phyloP scores from a whole-genome alignment of 2,329 filamentous ascomycete species.

The Ceratocystis cacaofunesta region DNA sequence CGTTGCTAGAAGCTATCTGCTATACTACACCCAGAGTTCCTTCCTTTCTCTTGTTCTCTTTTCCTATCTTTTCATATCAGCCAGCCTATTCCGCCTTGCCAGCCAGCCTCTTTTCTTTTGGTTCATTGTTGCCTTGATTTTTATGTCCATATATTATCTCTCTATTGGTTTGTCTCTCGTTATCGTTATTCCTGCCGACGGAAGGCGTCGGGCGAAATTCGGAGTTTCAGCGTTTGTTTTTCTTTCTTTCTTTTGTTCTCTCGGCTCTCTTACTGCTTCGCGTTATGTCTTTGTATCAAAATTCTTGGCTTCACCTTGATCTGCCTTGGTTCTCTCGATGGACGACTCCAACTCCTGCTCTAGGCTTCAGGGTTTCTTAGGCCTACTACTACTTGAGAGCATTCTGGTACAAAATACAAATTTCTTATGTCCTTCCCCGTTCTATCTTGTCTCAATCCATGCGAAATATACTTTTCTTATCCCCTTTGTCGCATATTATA shows the following conservation, averaged over 20 bases:
- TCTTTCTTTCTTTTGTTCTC: not conserved
- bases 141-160: not conserved
- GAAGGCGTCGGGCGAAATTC: not conserved
- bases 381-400: not conserved
- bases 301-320: not conserved
- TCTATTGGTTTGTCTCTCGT: conserved; percentile 1
- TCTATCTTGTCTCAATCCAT: not conserved
- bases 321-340: not conserved
- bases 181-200: conserved; percentile 1
- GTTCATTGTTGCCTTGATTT: not conserved
- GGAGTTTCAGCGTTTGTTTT: conserved; percentile 7
- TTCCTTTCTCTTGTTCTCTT: not conserved
- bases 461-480: not conserved
- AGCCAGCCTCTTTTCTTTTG: not conserved
- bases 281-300: not conserved
- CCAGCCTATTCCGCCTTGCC: not conserved
- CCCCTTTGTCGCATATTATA: not conserved
- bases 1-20: not conserved
- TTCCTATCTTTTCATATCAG: not conserved
- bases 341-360: not conserved
- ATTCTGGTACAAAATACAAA: not conserved
- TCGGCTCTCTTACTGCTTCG: not conserved
- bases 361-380: not conserved
- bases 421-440: not conserved
- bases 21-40: not conserved